Conservation (phyloP, 495 filamentous ascomycete species). For the Podospora conica region DNA sequence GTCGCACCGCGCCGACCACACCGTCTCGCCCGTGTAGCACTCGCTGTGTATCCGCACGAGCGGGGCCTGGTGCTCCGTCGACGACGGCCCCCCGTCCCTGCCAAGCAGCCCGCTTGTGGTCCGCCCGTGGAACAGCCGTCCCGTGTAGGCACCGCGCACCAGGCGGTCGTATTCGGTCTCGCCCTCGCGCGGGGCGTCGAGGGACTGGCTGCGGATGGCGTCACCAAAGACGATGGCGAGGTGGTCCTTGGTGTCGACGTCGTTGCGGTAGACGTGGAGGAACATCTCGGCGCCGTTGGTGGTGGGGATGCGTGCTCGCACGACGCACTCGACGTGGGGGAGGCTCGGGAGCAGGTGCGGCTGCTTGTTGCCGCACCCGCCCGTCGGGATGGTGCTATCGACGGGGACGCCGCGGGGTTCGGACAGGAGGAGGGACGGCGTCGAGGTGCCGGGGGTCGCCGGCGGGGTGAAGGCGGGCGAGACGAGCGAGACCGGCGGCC, state of each 20-base stretch:
- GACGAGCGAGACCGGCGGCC: slow-evolving; percentile 47
- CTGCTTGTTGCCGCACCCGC: slow-evolving; percentile 48
- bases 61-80: slow-evolving; percentile 37
- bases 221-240: slow-evolving; percentile 95
- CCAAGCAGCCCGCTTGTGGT: slow-evolving; percentile 53
- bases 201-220: slow-evolving; percentile 68
- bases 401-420: slow-evolving; percentile 49
- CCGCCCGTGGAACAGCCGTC: slow-evolving; percentile 79
- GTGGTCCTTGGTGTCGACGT: slow-evolving; percentile 90
- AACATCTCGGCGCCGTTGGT: slow-evolving; percentile 94
- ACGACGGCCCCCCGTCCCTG: background rate
- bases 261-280: slow-evolving; percentile 89
- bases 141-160: slow-evolving; percentile 88
- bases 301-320: slow-evolving; percentile 79
- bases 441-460: slow-evolving; percentile 62
- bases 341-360: slow-evolving; percentile 63
- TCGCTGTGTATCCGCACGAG: slow-evolving; percentile 95
- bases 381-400: slow-evolving; percentile 45
- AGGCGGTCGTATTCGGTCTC: slow-evolving; percentile 96
- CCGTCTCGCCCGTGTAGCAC: slow-evolving; percentile 97
- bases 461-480: slow-evolving; percentile 78
- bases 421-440: slow-evolving; percentile 29
- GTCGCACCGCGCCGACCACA: slow-evolving; percentile 95
- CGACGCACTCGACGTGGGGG: slow-evolving; percentile 72
- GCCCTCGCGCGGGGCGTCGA: slow-evolving; percentile 74